phyloP scores from a whole-genome alignment of 257 asterid genomes.

The Datura wrightii region DNA sequence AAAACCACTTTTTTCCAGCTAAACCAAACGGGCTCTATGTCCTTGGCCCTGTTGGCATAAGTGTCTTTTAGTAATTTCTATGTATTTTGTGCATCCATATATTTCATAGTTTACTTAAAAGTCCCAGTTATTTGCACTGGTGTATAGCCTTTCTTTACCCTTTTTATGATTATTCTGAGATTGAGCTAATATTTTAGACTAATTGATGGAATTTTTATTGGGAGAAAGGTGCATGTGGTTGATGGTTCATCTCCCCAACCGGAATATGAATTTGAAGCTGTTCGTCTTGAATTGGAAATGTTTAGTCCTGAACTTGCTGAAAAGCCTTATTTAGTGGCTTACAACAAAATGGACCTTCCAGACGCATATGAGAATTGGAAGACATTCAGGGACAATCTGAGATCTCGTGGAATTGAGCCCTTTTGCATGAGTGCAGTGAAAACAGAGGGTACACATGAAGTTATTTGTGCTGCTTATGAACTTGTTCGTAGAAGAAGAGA shows the following conservation, averaged over 20 bases:
- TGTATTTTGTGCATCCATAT: slow-evolving; percentile 12
- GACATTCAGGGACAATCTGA: slow-evolving; percentile 62
- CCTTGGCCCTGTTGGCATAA: not conserved
- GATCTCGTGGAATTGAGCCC: slow-evolving; percentile 72
- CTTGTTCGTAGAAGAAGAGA: slow-evolving; percentile 55
- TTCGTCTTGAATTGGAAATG: slow-evolving; percentile 98
- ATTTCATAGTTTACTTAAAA: not conserved
- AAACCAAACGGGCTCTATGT: not conserved
- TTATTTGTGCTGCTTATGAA: slow-evolving; percentile 67
- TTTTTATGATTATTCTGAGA: slow-evolving; percentile 9
- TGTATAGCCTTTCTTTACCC: slow-evolving; percentile 18
- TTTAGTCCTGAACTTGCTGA: slow-evolving; percentile 88
- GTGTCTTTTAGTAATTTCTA: slow-evolving; percentile 15
- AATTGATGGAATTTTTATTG: slow-evolving; percentile 35
- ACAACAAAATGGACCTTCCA: slow-evolving; percentile 94
- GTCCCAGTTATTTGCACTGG: not conserved
- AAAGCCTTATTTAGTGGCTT: slow-evolving; percentile 84
- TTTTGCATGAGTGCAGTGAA: slow-evolving; percentile 90
- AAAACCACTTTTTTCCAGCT: too few species aligned
- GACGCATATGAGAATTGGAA: slow-evolving; percentile 85
- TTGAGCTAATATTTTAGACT: slow-evolving; percentile 34
- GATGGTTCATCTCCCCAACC: slow-evolving; percentile 96
- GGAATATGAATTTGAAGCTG: slow-evolving; percentile 91
- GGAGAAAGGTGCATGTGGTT: slow-evolving; percentile 80
- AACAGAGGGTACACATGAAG: slow-evolving; percentile 83